phyloP scores from a whole-genome alignment of 345 rosid genomes.

The Syzygium aqueum region DNA sequence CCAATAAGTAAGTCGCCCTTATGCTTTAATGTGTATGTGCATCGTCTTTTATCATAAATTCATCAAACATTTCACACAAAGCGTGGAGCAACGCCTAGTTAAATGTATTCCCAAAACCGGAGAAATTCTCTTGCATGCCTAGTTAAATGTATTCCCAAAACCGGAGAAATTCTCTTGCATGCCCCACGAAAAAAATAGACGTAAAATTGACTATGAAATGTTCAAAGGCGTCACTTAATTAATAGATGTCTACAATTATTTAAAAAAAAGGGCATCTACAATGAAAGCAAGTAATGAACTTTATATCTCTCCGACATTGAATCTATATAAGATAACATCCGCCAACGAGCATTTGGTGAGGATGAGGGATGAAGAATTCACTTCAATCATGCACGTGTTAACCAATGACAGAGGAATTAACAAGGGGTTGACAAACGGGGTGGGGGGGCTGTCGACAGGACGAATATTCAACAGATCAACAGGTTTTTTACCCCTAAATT shows the following conservation, averaged over 20 bases:
- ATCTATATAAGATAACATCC: not conserved
- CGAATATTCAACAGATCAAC: not conserved
- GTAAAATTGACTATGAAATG: not conserved
- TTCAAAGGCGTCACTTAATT: too few species aligned
- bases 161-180: not conserved
- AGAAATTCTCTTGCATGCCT: too few species aligned
- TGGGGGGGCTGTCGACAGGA: not conserved
- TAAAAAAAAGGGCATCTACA: not conserved
- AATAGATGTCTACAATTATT: not conserved
- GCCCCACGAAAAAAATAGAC: not conserved
- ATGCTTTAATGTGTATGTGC: not conserved
- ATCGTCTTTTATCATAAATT: not conserved
- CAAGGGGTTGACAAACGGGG: not conserved
- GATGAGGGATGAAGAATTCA: not conserved
- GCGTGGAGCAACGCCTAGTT: not conserved
- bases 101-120: not conserved
- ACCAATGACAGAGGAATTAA: not conserved
- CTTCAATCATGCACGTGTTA: not conserved
- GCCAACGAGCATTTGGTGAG: not conserved
- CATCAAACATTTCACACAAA: not conserved
- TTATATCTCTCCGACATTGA: not conserved
- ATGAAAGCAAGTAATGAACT: not conserved
- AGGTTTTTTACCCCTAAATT: not conserved
- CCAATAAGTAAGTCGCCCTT: not conserved
- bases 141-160: not conserved